Base-by-base conservation (phyloP, 495 filamentous ascomycete species). In the Penicillium taxi region DNA sequence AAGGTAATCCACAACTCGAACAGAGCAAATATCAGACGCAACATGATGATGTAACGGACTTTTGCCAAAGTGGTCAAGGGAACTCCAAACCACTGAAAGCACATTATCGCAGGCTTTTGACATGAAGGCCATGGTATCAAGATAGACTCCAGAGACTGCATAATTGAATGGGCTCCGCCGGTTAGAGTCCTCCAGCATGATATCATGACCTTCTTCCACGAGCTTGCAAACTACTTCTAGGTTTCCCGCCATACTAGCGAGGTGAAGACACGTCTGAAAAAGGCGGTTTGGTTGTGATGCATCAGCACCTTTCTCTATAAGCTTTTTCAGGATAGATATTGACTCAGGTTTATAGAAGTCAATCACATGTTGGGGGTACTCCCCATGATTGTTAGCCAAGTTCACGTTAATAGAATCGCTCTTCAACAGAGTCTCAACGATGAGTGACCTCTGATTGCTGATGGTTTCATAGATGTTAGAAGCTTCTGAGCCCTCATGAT, bases 361-460 rank as follows among this genome's bases (percentile, higher is more conserved):
- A 4, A 34, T 34, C 31, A 34, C 31, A 22, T 34, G 31, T 12
- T 21, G 18, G n/a, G 31, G 31, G 18, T n/a, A 20, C 11, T 34
- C 31, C 31, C 31, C 31, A n/a, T 9, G 6, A 34, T 20, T 22
- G 11, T 34, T 34, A 21, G 31, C 18, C 4, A 34, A 21, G 18
- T 34, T 34, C 9, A 34, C 18, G 13, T 34, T 12, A 12, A 34
- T 34, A 12, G 31, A 4, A n/a, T 34, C 31, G 18, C 31, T 34
- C 16, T 22, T 12, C 2, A 34, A 12, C 9, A 34, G 31, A 16
- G 15, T 20, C 16, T 34, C 16, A n/a, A 34, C 18, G 11, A 22
- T 20, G 18, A 3, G 3, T 34, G 5, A 5, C 18, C 31, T 34
- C 5, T 16, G 9, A 4, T 21, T 2, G 11, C 5, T 12, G 18